A percentile compares a stretch with the other conserved stretches of the same genome.
Conservation (phyloP, 2,329 filamentous ascomycete species). For the Phaeophleospora eucalypticola region DNA sequence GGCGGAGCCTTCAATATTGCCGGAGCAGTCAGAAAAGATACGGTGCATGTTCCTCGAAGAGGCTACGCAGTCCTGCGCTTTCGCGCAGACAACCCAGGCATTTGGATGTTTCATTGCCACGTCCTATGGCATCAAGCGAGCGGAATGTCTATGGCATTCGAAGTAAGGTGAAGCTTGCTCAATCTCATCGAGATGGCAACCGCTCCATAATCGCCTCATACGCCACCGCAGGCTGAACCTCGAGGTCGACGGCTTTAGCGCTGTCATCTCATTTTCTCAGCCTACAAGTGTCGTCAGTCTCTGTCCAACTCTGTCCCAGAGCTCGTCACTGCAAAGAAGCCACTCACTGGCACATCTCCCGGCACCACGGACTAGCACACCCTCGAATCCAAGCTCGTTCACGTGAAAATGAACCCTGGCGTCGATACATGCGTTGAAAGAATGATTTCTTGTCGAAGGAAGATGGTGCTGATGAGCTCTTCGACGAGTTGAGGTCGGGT, state of each 20-base stretch:
- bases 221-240: constrained; percentile 11
- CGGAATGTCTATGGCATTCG: constrained; percentile 22
- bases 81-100: constrained; percentile 34
- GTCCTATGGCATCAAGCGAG: constrained; percentile 32
- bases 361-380: constrained; percentile 17
- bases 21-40: constrained; percentile 32
- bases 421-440: too few species aligned
- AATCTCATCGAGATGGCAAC: constrained; percentile 8
- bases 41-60: constrained; percentile 33
- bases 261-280: constrained; percentile 23
- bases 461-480: too few species aligned
- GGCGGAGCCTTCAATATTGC: constrained; percentile 21
- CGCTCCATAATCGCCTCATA: constrained; percentile 13
- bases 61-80: constrained; percentile 38
- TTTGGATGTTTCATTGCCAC: constrained; percentile 41
- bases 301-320: too few species aligned
- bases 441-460: too few species aligned
- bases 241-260: constrained; percentile 18
- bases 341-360: constrained; percentile 17
- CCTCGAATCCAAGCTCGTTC: too few species aligned
- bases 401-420: too few species aligned
- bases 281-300: not conserved
- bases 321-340: not conserved
- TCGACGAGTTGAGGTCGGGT: too few species aligned
- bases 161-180: constrained; percentile 7